phyloP scores from a whole-genome alignment of 768 basidiomycete species.

The Tephrocybe sp. region DNA sequence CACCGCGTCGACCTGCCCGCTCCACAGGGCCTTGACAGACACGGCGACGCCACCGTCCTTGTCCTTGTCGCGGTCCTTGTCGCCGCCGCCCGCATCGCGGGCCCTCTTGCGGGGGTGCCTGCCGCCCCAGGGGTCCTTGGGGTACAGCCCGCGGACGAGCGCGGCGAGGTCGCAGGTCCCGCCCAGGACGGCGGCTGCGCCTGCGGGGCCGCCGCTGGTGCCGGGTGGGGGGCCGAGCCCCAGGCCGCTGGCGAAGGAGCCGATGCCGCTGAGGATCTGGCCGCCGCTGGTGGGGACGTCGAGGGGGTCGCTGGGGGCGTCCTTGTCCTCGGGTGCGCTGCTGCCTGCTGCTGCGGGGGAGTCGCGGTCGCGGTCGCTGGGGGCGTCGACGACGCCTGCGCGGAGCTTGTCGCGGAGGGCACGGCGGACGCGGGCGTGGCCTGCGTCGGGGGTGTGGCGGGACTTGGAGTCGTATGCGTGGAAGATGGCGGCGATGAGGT shows the following conservation, averaged over 20 bases:
- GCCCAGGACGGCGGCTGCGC: conserved; percentile 42
- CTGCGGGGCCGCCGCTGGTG: too few relatives aligned
- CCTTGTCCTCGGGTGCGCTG: too few relatives aligned
- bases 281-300: too few relatives aligned
- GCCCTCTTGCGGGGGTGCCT: too few relatives aligned
- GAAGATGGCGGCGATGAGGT: conserved; percentile 47
- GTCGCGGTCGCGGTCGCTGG: too few relatives aligned
- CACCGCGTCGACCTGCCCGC: conserved; percentile 37
- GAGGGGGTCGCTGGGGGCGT: too few relatives aligned
- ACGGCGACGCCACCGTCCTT: conserved; percentile 35
- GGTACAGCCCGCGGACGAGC: conserved; percentile 48
- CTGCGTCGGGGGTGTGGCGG: conserved; percentile 46
- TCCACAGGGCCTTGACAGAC: conserved; percentile 44
- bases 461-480: conserved; percentile 46
- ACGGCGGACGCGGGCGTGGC: conserved; percentile 40
- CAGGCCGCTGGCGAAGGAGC: conserved; percentile 38
- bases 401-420: conserved; percentile 57
- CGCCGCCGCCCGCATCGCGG: too few relatives aligned
- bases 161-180: conserved; percentile 51
- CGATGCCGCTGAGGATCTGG: conserved; percentile 42
- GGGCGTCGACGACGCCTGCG: conserved; percentile 20
- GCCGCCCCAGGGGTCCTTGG: conserved; percentile 22
- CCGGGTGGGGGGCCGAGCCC: conserved; percentile 28
- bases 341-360: too few relatives aligned
- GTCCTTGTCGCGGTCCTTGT: conserved; percentile 26